Evolutionary conservation across 495 filamentous ascomycete species (phyloP).

Genomic region (Aspergillus leporis): DNA sequence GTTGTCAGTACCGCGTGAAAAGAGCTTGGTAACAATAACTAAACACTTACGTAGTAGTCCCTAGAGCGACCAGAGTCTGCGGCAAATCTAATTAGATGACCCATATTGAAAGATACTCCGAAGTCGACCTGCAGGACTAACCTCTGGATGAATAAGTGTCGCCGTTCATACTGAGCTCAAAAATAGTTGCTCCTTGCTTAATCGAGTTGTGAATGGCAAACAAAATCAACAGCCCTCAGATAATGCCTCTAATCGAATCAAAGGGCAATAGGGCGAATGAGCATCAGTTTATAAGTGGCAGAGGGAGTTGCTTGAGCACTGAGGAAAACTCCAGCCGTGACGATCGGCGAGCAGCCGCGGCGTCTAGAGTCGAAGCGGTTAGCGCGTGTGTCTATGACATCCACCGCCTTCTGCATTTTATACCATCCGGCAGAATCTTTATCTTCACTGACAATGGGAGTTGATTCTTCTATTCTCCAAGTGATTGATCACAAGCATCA

Average conservation of each 20-base stretch:
- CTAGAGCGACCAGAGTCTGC: slow-evolving; percentile 69
- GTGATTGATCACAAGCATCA: slow-evolving; percentile 12
- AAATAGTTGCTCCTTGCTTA: slow-evolving; percentile 6
- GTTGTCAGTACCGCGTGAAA: background rate
- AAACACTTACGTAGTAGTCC: slow-evolving; percentile 66
- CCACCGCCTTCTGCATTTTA: slow-evolving; percentile 30
- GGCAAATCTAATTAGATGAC: slow-evolving; percentile 25
- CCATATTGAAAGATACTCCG: background rate
- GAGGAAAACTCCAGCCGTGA: slow-evolving; percentile 25
- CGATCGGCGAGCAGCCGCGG: slow-evolving; percentile 24
- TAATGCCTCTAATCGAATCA: background rate
- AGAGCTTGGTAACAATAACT: background rate
- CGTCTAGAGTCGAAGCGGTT: slow-evolving; percentile 17
- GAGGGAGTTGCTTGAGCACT: slow-evolving; percentile 12
- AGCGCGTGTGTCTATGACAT: slow-evolving; percentile 13
- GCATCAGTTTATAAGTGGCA: background rate
- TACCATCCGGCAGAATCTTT: slow-evolving; percentile 26
- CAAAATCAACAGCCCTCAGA: background rate
- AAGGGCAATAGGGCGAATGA: background rate
- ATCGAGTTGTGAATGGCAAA: background rate
- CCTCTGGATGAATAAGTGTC: slow-evolving; percentile 83
- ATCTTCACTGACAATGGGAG: background rate
- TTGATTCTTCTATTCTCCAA: background rate
- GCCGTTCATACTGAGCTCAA: slow-evolving; percentile 73
- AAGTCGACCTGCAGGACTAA: slow-evolving; percentile 31